Conservation (phyloP, 495 filamentous ascomycete species). For the Hypoxylon perforatum region DNA sequence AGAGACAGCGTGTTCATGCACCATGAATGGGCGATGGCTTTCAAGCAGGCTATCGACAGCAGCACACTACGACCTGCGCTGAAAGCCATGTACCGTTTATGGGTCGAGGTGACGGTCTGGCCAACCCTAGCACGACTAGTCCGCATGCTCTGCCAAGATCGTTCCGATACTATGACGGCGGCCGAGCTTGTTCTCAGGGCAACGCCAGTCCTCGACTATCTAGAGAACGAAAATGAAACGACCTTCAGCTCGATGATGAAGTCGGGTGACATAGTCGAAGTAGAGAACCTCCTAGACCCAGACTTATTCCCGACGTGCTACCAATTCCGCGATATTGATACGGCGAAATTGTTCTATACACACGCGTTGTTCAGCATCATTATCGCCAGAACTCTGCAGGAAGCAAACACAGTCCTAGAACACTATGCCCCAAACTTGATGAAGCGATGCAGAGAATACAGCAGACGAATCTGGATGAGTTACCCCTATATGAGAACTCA, state of each 20-base stretch:
- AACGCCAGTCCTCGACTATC: slow-evolving; percentile 26
- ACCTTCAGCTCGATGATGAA: slow-evolving; percentile 27
- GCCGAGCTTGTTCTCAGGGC: slow-evolving; percentile 39
- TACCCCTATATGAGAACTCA: slow-evolving; percentile 39
- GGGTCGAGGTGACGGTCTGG: slow-evolving; percentile 44
- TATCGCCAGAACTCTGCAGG: slow-evolving; percentile 33
- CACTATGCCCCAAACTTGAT: slow-evolving; percentile 23
- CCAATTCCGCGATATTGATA: slow-evolving; percentile 40
- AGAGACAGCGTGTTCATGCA: slow-evolving; percentile 43
- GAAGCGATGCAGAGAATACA: slow-evolving; percentile 38
- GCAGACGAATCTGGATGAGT: slow-evolving; percentile 42
- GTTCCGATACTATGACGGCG: slow-evolving; percentile 32
- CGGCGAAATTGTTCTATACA: slow-evolving; percentile 41
- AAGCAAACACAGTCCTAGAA: slow-evolving; percentile 34
- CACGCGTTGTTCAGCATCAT: slow-evolving; percentile 43
- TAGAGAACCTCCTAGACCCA: slow-evolving; percentile 26
- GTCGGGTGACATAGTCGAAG: slow-evolving; percentile 33
- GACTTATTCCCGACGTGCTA: slow-evolving; percentile 42
- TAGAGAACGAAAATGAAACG: slow-evolving; percentile 33
- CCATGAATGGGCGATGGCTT: slow-evolving; percentile 35
- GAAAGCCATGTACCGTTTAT: slow-evolving; percentile 37
- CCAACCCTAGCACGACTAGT: slow-evolving; percentile 39
- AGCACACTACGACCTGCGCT: slow-evolving; percentile 25
- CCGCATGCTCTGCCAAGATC: slow-evolving; percentile 26
- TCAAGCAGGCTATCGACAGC: slow-evolving; percentile 31